These are phyloP conservation scores for Neofusicoccum sp. DNA, from an alignment of 2,329 filamentous ascomycete genomes.

Conservation along the genomic window DNA sequence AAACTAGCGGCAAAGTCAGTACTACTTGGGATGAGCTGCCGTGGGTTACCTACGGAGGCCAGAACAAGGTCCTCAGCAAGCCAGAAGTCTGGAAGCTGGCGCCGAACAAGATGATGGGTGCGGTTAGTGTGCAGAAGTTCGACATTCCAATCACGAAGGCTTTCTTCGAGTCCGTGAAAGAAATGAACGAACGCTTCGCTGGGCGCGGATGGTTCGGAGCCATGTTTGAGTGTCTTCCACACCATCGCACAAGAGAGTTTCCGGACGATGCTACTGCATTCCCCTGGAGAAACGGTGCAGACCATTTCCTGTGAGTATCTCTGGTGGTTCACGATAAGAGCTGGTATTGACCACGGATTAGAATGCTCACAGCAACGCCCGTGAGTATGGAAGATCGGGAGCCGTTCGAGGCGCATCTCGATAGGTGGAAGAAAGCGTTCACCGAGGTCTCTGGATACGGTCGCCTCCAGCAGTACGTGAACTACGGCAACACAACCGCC, in stretches of 20 bases:
- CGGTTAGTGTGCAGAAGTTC: slow-evolving; percentile 1
- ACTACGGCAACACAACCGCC: slow-evolving; percentile 28
- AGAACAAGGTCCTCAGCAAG: slow-evolving; percentile 8
- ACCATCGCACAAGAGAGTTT: slow-evolving; percentile 4
- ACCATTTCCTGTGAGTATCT: background rate
- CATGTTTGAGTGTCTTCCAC: slow-evolving; percentile 5
- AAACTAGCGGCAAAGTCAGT: background rate
- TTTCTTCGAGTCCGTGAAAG: slow-evolving; percentile 9
- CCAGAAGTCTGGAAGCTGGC: slow-evolving; percentile 8
- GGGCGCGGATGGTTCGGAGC: slow-evolving; percentile 5
- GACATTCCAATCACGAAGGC: background rate
- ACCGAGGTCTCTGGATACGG: slow-evolving; percentile 23
- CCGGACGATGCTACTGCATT: background rate
- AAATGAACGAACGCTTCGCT: slow-evolving; percentile 5
- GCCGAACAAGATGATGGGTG: slow-evolving; percentile 11
- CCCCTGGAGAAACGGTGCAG: background rate
- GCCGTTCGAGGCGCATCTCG: background rate
- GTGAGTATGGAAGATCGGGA: slow-evolving; percentile 2
- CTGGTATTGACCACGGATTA: background rate
- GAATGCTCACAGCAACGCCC: slow-evolving; percentile 1
- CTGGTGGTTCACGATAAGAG: background rate
- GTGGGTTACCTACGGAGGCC: slow-evolving; percentile 4
- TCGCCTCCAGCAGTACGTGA: slow-evolving; percentile 32
- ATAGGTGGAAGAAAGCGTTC: slow-evolving; percentile 24
- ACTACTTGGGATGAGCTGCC: slow-evolving; percentile 4